Evolutionary conservation across 2,329 filamentous ascomycete genomes (phyloP).

Genomic region (Aspergillus brunneoviolaceus): DNA sequence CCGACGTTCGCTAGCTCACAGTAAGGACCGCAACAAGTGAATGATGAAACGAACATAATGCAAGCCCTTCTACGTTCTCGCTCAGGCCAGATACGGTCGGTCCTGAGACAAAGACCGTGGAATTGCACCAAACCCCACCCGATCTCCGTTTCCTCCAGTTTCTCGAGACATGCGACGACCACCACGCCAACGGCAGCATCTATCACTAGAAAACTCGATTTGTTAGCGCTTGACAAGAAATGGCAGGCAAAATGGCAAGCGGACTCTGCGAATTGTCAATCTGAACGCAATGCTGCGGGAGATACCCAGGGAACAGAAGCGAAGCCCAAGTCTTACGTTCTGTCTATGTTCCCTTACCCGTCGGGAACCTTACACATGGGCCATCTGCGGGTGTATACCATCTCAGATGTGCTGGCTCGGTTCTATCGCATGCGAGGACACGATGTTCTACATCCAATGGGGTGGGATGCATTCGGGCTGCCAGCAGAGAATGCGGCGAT

Average conservation of each 20-base stretch:
- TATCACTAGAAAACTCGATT: slow-evolving; percentile 37
- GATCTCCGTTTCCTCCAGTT: slow-evolving; percentile 10
- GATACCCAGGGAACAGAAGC: slow-evolving; percentile 13
- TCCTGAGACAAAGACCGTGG: slow-evolving; percentile 21
- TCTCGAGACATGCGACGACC: slow-evolving; percentile 29
- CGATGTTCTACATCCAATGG: slow-evolving; percentile 82
- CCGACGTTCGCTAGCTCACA: neutral
- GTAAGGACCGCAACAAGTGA: slow-evolving; percentile 9
- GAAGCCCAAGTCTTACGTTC: slow-evolving; percentile 61
- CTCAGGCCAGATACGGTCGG: slow-evolving; percentile 22
- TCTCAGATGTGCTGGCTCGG: slow-evolving; percentile 79
- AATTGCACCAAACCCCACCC: slow-evolving; percentile 17
- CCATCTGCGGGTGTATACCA: slow-evolving; percentile 84
- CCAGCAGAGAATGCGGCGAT: slow-evolving; percentile 91
- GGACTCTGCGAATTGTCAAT: slow-evolving; percentile 12
- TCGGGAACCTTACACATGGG: slow-evolving; percentile 84
- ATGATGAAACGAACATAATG: slow-evolving; percentile 29
- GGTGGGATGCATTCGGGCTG: slow-evolving; percentile 90
- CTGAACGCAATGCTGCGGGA: neutral
- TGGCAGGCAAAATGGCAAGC: slow-evolving; percentile 54
- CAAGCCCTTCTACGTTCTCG: slow-evolving; percentile 28
- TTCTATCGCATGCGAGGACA: slow-evolving; percentile 73
- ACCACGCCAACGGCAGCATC: slow-evolving; percentile 18
- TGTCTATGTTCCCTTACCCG: slow-evolving; percentile 93
- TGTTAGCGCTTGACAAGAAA: slow-evolving; percentile 52